phyloP scores from a whole-genome alignment of 2,329 filamentous ascomycete genomes.

The Xylaria sp. region DNA sequence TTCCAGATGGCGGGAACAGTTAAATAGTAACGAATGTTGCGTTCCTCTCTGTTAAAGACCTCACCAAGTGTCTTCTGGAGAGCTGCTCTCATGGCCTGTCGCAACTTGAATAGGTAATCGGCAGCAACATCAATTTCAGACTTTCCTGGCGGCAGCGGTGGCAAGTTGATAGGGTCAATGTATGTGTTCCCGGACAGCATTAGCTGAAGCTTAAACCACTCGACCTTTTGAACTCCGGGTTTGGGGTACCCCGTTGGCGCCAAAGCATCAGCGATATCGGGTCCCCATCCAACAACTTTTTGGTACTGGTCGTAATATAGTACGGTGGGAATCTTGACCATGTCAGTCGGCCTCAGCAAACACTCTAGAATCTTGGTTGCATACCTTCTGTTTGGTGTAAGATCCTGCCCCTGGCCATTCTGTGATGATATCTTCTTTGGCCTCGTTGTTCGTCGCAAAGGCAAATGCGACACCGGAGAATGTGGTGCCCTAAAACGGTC shows the following conservation, averaged over 20 bases:
- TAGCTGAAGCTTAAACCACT: conserved; percentile 99
- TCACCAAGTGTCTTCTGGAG: conserved; percentile 96
- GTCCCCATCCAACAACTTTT: conserved; percentile 99
- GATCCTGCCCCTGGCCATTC: conserved; percentile 99
- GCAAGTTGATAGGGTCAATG: conserved; percentile 98
- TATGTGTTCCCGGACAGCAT: conserved; percentile 99
- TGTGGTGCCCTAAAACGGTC: conserved; percentile 81
- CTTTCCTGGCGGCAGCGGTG: conserved; percentile 95
- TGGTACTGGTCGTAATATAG: conserved; percentile 99
- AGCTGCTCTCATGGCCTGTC: conserved; percentile 95
- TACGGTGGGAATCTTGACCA: conserved; percentile 89
- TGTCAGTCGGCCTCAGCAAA: conserved; percentile 35
- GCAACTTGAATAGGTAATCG: conserved; percentile 97
- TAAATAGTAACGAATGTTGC: conserved; percentile 96
- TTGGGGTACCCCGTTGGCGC: conserved; percentile 98
- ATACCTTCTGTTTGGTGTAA: conserved; percentile 97
- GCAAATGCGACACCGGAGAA: conserved; percentile 98
- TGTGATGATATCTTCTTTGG: conserved; percentile 98
- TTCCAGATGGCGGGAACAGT: conserved; percentile 99
- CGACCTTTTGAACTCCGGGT: conserved; percentile 96
- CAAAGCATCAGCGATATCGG: conserved; percentile 95
- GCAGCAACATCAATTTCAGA: conserved; percentile 99
- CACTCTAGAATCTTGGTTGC: conserved; percentile 26
- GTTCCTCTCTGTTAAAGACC: conserved; percentile 97
- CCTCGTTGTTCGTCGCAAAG: conserved; percentile 96